Percentiles rank a stretch among this genome's conserved stretches.
These are phyloP conservation scores for Abrus pulchellus DNA, from an alignment of 306 rosid genomes.

Conservation along the genomic window DNA sequence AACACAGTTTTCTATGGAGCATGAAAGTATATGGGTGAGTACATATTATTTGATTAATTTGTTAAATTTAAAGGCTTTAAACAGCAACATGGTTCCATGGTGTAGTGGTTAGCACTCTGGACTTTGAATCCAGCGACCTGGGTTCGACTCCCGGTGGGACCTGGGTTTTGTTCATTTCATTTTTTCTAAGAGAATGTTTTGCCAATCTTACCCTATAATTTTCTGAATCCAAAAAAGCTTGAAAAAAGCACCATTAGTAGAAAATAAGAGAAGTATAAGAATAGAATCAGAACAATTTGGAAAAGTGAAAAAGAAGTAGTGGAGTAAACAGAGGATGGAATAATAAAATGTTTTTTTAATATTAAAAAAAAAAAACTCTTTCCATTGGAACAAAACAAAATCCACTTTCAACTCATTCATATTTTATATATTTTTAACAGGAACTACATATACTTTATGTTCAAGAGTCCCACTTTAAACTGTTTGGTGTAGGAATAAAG, in stretches of 20 bases:
- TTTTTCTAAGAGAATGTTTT: background rate
- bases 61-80: no score
- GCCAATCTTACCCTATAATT: background rate
- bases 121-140: constrained; percentile 86
- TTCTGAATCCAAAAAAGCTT: background rate
- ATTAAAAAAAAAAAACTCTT: background rate
- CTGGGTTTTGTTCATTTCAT: background rate
- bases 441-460: no score
- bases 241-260: background rate
- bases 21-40: background rate
- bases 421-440: no score
- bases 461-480: background rate
- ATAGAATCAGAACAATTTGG: background rate
- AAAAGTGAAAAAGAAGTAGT: constrained; percentile 11
- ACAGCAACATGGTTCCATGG: constrained; percentile 53
- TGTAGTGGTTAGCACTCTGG: constrained; percentile 85
- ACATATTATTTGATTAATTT: no score
- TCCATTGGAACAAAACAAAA: background rate
- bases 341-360: background rate
- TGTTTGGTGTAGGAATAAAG: background rate
- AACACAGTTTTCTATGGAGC: background rate
- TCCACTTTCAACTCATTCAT: no score
- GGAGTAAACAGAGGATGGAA: background rate
- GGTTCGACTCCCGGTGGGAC: constrained; percentile 78
- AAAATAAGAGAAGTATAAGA: background rate